These are phyloP conservation scores for Phytophthora pinifolia DNA, from an alignment of 352 stramenopile genomes.

Conservation along the genomic window DNA sequence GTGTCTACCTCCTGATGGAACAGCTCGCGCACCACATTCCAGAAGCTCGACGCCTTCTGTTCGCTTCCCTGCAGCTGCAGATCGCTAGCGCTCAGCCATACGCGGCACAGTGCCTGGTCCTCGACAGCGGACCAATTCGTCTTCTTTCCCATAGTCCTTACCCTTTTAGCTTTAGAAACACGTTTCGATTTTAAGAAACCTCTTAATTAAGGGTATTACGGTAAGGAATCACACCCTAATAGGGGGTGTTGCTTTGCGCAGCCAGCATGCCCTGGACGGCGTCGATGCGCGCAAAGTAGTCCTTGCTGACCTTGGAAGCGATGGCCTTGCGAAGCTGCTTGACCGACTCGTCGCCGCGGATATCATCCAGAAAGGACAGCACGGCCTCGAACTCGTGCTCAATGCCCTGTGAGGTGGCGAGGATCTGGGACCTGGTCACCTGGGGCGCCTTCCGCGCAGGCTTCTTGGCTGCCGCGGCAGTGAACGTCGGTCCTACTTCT, in stretches of 20 bases:
- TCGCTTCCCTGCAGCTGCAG: conserved; percentile 38
- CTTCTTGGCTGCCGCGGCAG: conserved; percentile 6
- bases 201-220: background rate
- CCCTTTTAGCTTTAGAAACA: conserved; percentile 50
- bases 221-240: too few species aligned
- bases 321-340: conserved; percentile 73
- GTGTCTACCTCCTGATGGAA: conserved; percentile 71
- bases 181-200: conserved; percentile 18
- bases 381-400: conserved; percentile 82
- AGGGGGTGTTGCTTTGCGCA: too few species aligned
- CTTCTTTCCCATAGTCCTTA: conserved; percentile 68
- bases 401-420: conserved; percentile 45
- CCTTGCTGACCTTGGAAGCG: conserved; percentile 57
- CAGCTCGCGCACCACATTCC: conserved; percentile 57
- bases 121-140: conserved; percentile 70
- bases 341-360: conserved; percentile 67
- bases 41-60: conserved; percentile 66
- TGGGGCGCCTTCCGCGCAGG: conserved; percentile 3
- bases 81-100: conserved; percentile 66
- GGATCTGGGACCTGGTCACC: conserved; percentile 46
- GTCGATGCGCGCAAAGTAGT: conserved; percentile 74
- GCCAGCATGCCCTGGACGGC: conserved; percentile 37
- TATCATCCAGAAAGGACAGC: conserved; percentile 72
- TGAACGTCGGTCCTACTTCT: background rate
- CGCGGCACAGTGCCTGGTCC: conserved; percentile 68